Conservation (phyloP, 2,329 filamentous ascomycete genomes). For the Geoglossum cookeanum region DNA sequence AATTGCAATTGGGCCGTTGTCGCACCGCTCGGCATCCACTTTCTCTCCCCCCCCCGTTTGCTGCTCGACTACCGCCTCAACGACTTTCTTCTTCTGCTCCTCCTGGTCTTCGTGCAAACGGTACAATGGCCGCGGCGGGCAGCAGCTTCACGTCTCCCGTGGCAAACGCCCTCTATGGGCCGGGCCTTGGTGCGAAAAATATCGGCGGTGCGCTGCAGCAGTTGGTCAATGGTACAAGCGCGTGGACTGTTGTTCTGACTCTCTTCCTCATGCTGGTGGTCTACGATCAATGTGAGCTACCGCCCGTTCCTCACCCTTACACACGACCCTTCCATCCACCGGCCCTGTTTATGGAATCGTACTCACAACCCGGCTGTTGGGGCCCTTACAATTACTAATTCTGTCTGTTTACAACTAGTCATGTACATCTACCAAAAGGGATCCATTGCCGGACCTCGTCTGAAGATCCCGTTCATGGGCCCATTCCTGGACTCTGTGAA, state of each 20-base stretch:
- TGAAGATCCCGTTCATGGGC: conserved; percentile 78
- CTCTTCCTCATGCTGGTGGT: conserved; percentile 50
- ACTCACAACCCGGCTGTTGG: background rate
- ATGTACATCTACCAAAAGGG: conserved; percentile 60
- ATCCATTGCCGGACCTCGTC: conserved; percentile 51
- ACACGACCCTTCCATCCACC: background rate
- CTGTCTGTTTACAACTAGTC: conserved; percentile 33
- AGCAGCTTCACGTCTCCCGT: conserved; percentile 16
- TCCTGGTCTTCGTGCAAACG: background rate
- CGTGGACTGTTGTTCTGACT: conserved; percentile 50
- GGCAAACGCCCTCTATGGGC: conserved; percentile 15
- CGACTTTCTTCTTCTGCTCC: background rate
- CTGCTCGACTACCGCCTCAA: too few species aligned
- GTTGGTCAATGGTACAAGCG: conserved; percentile 34
- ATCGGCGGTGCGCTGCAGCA: conserved; percentile 1
- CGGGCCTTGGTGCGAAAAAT: conserved; percentile 12
- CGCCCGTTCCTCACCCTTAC: background rate
- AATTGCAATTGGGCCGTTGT: too few species aligned
- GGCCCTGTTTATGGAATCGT: background rate
- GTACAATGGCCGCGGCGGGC: background rate
- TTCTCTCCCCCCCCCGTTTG: too few species aligned
- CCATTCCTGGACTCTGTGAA: conserved; percentile 85
- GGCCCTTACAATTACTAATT: too few species aligned
- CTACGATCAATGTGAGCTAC: conserved; percentile 72
- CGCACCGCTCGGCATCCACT: too few species aligned